These are phyloP conservation scores for Rusavskia elegans DNA, from an alignment of 495 filamentous ascomycete species.

Conservation along the genomic window DNA sequence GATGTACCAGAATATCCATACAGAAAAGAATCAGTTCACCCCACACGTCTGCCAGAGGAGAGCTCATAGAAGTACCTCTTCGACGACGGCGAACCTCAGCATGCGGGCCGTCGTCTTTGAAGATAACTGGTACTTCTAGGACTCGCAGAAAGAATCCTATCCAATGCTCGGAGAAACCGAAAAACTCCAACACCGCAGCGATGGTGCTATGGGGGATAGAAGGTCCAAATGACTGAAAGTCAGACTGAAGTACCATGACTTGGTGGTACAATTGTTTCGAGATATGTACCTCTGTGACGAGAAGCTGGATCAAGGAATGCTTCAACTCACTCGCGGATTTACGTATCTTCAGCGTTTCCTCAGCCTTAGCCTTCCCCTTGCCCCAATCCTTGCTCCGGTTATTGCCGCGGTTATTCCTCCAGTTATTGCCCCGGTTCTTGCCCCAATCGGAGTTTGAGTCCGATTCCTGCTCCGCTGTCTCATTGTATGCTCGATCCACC, in stretches of 20 bases:
- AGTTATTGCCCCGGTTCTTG: too few species aligned
- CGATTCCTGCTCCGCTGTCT: constrained; percentile 9
- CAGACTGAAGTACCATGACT: constrained; percentile 37
- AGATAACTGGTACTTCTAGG: constrained; percentile 38
- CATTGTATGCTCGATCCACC: constrained; percentile 9
- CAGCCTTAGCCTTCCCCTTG: too few species aligned
- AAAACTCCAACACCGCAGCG: constrained; percentile 29
- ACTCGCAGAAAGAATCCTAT: constrained; percentile 39
- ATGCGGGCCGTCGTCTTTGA: constrained; percentile 27
- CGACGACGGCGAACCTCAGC: constrained; percentile 26
- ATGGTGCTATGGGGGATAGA: constrained; percentile 41
- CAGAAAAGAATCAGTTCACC: constrained; percentile 41
- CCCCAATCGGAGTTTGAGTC: too few species aligned
- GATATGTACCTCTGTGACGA: constrained; percentile 37
- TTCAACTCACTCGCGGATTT: constrained; percentile 23
- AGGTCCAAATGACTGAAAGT: constrained; percentile 38
- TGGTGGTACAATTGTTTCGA: constrained; percentile 32
- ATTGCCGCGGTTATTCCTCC: too few species aligned
- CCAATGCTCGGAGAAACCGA: constrained; percentile 37
- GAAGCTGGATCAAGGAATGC: constrained; percentile 37
- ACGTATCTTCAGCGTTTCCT: too few species aligned
- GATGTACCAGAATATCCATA: constrained; percentile 42
- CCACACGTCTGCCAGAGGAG: constrained; percentile 34
- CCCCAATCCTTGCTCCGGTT: too few species aligned
- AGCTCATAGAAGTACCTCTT: constrained; percentile 35